Base-by-base conservation (phyloP, 805 yeast genomes). In the Teunomyces barrocoloradensis region DNA sequence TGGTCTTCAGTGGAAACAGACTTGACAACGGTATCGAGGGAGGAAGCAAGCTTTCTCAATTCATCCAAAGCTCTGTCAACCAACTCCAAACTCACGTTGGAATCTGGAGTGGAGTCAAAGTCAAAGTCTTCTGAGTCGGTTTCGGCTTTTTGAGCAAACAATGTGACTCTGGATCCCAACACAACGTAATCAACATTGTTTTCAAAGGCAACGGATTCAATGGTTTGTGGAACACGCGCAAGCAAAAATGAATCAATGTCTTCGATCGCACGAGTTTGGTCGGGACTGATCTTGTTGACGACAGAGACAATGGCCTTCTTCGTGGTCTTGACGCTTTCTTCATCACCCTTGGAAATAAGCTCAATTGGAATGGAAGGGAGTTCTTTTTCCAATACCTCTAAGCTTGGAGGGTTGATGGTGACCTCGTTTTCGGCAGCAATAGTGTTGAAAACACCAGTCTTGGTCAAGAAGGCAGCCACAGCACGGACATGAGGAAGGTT, bases 211-310 rank as follows among this genome's bases (percentile, higher is more conserved):
- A 68, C 68, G n/a, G 65, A 51, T 11, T 59, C 69, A 50, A 76
- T 65, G n/a, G 65, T 64, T 20, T 57, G 54, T 3, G 73, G 74
- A 13, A 85, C 74, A 51, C 73, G 74, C 15, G 65, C 59, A 42
- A 75, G 62, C 50, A 86, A 79, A 59, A 85, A 81, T 10, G 81
- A 67, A 55, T 86, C 89, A 53, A 92, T 77, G 57, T 87, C 96
- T 6, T 71, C 61, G 38, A 89, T 69, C 9, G 71, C 69, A 50
- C 69, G 68, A 29, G 89, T 78, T 49, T 80, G 79, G 37, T 78
- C 72, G 30, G 97, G 96, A 6, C 89, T 73, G 46, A 85, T 75
- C 44, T 74, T 71, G 66, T 89, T 90, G 46, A 94, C 96, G 17
- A 76, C 67, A 30, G 80, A 74, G 48, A 94, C 89, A 49, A 94